Evolutionary conservation across 352 stramenopile species (phyloP).

Genomic region (Globisporangium megalacanthum): DNA sequence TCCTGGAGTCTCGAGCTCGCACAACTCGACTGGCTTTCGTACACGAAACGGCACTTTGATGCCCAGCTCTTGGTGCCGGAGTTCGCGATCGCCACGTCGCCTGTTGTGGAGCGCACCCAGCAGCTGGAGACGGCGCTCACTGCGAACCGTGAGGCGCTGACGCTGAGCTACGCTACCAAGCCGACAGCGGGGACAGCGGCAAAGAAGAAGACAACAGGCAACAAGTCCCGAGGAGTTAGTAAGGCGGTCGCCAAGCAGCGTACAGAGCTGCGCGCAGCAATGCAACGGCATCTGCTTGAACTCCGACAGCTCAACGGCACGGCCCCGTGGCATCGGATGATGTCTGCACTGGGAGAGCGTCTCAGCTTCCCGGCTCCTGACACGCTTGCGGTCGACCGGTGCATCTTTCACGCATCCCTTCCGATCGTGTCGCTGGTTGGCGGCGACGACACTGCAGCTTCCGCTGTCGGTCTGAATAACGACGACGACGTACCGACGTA

Average conservation of each 20-base stretch:
- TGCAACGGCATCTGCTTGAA: slow-evolving; percentile 17
- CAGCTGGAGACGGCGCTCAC: slow-evolving; percentile 12
- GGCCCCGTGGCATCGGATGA: slow-evolving; percentile 27
- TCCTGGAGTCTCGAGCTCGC: slow-evolving; percentile 17
- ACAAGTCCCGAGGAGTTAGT: slow-evolving; percentile 3
- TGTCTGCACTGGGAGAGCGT: slow-evolving; percentile 33
- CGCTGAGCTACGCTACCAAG: not conserved
- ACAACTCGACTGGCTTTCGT: slow-evolving; percentile 32
- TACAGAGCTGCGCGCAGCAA: slow-evolving; percentile 13
- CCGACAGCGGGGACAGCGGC: not conserved
- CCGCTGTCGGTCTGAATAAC: not conserved
- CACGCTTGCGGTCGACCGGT: slow-evolving; percentile 28
- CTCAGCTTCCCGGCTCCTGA: slow-evolving; percentile 7
- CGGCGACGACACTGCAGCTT: slow-evolving; percentile 7
- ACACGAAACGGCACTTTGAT: slow-evolving; percentile 38
- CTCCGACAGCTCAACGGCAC: slow-evolving; percentile 15
- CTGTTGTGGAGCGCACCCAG: slow-evolving; percentile 4
- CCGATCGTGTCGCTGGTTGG: slow-evolving; percentile 31
- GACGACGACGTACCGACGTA: slow-evolving; percentile 28
- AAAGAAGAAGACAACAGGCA: slow-evolving; percentile 7
- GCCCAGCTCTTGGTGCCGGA: slow-evolving; percentile 31
- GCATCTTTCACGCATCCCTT: slow-evolving; percentile 30
- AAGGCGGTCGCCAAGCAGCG: slow-evolving; percentile 29
- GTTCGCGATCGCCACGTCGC: slow-evolving; percentile 21
- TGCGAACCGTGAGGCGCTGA: slow-evolving; percentile 3